Percentiles rank a stretch among this genome's conserved stretches.
Evolutionary conservation across 139 green algal genomes (phyloP).

Genomic region (Chlorella sp.): DNA sequence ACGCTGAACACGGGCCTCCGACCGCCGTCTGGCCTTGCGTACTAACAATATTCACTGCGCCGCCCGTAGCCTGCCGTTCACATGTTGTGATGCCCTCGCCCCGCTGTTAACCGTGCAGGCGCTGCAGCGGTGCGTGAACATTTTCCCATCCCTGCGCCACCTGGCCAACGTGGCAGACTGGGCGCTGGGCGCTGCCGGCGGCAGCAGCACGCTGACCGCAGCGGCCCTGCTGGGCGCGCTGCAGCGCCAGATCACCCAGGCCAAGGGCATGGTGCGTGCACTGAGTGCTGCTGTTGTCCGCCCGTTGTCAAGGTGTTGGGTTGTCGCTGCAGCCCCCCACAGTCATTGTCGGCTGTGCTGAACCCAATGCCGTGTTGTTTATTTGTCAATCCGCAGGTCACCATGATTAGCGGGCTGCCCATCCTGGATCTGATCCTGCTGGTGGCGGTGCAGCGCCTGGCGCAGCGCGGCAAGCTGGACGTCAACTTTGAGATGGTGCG

Average conservation of each 20-base stretch:
- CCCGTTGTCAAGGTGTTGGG: neutral
- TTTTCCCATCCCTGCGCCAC: constrained; percentile 34
- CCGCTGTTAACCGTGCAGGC: neutral
- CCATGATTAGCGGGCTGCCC: neutral
- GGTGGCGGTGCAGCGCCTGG: constrained; percentile 61
- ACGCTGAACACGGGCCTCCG: too few species aligned
- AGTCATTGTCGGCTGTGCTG: too few species aligned
- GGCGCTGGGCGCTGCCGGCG: neutral
- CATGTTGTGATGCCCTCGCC: too few species aligned
- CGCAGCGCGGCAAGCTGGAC: constrained; percentile 3
- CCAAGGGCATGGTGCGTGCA: constrained; percentile 15
- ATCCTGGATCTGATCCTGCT: constrained; percentile 76
- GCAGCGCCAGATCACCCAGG: neutral
- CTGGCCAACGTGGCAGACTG: constrained; percentile 39
- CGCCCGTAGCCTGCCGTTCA: too few species aligned
- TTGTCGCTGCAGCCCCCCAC: too few species aligned
- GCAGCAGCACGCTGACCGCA: neutral
- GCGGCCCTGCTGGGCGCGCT: constrained; percentile 11
- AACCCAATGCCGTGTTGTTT: neutral
- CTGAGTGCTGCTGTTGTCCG: neutral
- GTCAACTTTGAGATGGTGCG: constrained; percentile 73
- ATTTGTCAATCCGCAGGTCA: neutral
- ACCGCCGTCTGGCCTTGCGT: too few species aligned
- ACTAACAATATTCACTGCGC: too few species aligned
- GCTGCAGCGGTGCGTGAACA: constrained; percentile 34